Base-by-base conservation (phyloP, 2,329 filamentous ascomycete species). In the Davidsoniella virescens region DNA sequence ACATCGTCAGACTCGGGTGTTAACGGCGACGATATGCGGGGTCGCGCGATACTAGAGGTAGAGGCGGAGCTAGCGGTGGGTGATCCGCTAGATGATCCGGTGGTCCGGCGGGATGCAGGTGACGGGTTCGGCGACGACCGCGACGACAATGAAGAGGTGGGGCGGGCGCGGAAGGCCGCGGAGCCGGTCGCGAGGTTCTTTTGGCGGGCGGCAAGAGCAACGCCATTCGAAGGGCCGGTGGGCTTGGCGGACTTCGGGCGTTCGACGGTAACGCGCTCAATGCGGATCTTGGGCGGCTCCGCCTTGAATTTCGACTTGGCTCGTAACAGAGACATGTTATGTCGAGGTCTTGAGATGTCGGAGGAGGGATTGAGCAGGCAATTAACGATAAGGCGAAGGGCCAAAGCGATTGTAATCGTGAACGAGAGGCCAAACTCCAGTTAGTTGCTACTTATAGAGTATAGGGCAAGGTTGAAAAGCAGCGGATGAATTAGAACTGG, bases 251-350 rank as follows among this genome's bases (percentile, higher is more conserved):
- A 61, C 44, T 63, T 64, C 7, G 64, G 64, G 43, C 65, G 63
- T 3, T 66, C 66, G 58, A 74, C 64, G 49, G 67, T 62, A 23
- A 23, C 20, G 55, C 70, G 71, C 59, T 76, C 71, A 57, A 73
- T 70, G 54, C 71, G 69, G 57, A 75, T 68, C 53, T 66, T 67
- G 51, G 70, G 67, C 49, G 20, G 20, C 20, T 71, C 67, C 55
- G 67, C 63, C 62, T 74, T 73, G 63, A 72, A 69, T 59, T 72
- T 75, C 55, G 65, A 66, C 54, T 68, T 69, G 49, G 61, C 62
- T 54, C 65, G 64, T 53, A 69, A 64, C 50, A 69, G 63, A 25
- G 58, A 57, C 59, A 61, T 61, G 14, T 4, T 39, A 26, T 20
- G 23, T 9, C n/a, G 16, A 8, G 38, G 5, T 12, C 23, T 26